Conservation (phyloP, 2,329 filamentous ascomycete species). For the Trichoderma citrinoviride region DNA sequence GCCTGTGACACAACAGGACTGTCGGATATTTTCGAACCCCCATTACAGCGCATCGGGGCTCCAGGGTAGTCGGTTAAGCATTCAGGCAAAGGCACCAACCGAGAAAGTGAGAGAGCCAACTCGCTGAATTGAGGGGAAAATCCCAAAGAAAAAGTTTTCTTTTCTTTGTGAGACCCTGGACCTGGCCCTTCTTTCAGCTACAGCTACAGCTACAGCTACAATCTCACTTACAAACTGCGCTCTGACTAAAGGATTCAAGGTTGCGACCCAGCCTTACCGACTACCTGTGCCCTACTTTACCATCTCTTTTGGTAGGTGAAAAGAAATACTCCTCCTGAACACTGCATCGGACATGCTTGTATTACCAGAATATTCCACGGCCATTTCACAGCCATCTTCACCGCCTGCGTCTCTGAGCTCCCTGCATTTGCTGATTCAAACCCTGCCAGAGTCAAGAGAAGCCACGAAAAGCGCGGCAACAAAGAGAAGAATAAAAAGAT, state of each 20-base stretch:
- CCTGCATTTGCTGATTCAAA: neutral
- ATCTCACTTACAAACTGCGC: neutral
- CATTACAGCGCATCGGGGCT: neutral
- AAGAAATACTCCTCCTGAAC: neutral
- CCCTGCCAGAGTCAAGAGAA: neutral
- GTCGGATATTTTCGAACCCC: neutral
- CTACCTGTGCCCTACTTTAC: neutral
- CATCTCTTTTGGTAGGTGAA: neutral
- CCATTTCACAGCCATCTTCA: slow-evolving; percentile 4
- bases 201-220: neutral
- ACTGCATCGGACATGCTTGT: neutral
- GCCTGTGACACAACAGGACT: neutral
- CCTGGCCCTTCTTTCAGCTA: neutral
- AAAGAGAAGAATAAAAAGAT: neutral
- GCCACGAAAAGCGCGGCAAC: neutral
- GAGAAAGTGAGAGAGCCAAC: neutral
- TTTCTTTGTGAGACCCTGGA: neutral
- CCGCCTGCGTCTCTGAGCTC: slow-evolving; percentile 5
- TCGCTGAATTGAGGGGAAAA: neutral
- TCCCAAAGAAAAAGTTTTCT: neutral
- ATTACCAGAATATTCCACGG: slow-evolving; percentile 9
- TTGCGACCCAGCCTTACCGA: neutral
- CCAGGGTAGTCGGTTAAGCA: slow-evolving; percentile 6
- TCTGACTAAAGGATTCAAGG: neutral
- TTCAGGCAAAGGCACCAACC: neutral